phyloP scores from a whole-genome alignment of 1,139 yeast genomes.

The Saccharomycopsis hybrid region DNA sequence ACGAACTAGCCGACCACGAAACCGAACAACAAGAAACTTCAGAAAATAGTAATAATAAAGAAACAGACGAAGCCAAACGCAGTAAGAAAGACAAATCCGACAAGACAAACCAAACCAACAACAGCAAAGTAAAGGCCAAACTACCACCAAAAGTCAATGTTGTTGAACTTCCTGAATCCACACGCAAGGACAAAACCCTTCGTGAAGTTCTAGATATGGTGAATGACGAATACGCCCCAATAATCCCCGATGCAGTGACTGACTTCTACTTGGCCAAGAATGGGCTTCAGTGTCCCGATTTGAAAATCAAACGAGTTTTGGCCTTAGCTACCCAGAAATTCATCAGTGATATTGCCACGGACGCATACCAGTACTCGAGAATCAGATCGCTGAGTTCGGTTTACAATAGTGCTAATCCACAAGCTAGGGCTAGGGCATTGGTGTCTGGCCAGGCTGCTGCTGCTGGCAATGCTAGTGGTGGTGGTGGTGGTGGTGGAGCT shows the following conservation, averaged over 20 bases:
- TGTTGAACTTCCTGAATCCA: slow-evolving; percentile 61
- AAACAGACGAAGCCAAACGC: slow-evolving; percentile 19
- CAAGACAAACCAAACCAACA: slow-evolving; percentile 22
- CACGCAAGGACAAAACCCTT: slow-evolving; percentile 80
- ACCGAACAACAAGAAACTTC: slow-evolving; percentile 14
- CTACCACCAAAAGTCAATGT: slow-evolving; percentile 24
- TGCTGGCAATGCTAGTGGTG: slow-evolving; percentile 35
- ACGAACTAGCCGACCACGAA: slow-evolving; percentile 26
- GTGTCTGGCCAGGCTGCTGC: slow-evolving; percentile 55
- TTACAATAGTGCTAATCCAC: slow-evolving; percentile 79
- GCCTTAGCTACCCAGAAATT: slow-evolving; percentile 97
- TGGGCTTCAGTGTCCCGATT: slow-evolving; percentile 80
- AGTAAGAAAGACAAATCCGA: slow-evolving; percentile 22
- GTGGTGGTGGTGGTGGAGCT: slow-evolving; percentile 38
- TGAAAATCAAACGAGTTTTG: slow-evolving; percentile 72
- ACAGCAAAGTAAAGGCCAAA: slow-evolving; percentile 17
- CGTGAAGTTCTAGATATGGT: slow-evolving; percentile 80
- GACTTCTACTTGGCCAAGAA: slow-evolving; percentile 86
- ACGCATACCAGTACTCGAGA: slow-evolving; percentile 91
- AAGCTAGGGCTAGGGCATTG: slow-evolving; percentile 74
- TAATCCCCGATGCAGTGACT: slow-evolving; percentile 97
- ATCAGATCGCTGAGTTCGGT: slow-evolving; percentile 82
- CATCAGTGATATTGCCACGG: slow-evolving; percentile 89
- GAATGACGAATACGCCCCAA: slow-evolving; percentile 86
- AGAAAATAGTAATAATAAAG: slow-evolving; percentile 21